A percentile compares a stretch with the other conserved stretches of the same genome.
Conservation (phyloP, 2,329 filamentous ascomycete genomes). For the Fusarium sp. region DNA sequence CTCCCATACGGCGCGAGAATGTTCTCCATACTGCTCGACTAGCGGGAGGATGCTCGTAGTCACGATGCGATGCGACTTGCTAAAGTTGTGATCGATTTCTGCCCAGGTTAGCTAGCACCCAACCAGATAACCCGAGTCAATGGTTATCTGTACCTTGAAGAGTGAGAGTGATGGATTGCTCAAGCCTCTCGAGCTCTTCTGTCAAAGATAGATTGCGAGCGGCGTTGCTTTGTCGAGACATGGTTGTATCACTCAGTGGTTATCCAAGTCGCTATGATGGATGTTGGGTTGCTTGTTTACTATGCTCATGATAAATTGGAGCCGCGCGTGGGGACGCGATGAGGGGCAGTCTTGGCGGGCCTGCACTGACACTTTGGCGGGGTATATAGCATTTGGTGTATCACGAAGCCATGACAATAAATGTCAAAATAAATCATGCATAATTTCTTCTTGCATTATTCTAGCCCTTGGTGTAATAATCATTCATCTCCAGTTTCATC, state of each 20-base stretch:
- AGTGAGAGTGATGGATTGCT: slow-evolving; percentile 96
- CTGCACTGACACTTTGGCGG: slow-evolving; percentile 21
- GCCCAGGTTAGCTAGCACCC: slow-evolving; percentile 2
- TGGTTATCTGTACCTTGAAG: slow-evolving; percentile 76
- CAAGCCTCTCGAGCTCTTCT: slow-evolving; percentile 93
- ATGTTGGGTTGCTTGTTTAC: slow-evolving; percentile 10
- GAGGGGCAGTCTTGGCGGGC: slow-evolving; percentile 42
- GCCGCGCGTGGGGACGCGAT: slow-evolving; percentile 46
- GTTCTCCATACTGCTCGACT: slow-evolving; percentile 94
- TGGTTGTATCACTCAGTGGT: slow-evolving; percentile 38
- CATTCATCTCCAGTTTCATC: slow-evolving; percentile 76
- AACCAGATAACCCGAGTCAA: not conserved
- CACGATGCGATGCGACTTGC: slow-evolving; percentile 94
- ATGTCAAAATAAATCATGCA: not conserved
- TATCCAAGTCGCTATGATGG: slow-evolving; percentile 4
- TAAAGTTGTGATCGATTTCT: slow-evolving; percentile 99
- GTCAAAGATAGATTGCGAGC: slow-evolving; percentile 78
- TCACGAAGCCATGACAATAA: not conserved
- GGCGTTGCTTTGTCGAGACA: slow-evolving; percentile 62
- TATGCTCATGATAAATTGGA: slow-evolving; percentile 28
- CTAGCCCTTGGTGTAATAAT: slow-evolving; percentile 64
- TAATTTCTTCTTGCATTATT: not conserved
- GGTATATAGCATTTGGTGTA: slow-evolving; percentile 3
- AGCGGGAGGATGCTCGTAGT: slow-evolving; percentile 92
- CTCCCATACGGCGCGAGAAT: slow-evolving; percentile 95